Evolutionary conservation across 371 early-diverging fungal genomes (phyloP), one percentile per base, ranked within the genome.

Genomic region (Paramicrosporidium saccamoebae): DNA sequence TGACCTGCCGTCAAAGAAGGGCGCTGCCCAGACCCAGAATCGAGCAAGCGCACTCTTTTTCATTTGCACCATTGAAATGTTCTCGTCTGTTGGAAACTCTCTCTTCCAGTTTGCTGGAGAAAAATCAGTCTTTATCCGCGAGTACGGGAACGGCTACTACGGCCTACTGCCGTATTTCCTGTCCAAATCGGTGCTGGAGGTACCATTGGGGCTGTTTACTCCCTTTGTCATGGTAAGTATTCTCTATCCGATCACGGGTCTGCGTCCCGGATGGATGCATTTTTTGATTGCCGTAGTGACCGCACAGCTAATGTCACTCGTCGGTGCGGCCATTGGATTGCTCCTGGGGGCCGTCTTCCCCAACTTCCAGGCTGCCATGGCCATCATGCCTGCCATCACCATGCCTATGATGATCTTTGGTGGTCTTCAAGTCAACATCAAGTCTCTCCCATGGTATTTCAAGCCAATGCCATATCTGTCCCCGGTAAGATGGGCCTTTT

Each of bases 401-500:
- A 28, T 56, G 22, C 37, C 37, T 2, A 27, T 40, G 8, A 26
- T 50, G 33, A 36, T 50, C 16, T 56, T 58, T 32, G 38, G 44
- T 12, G 57, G 60, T 3, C 36, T 64, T 25, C 38, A 64, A 22
- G 52, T 61, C 30, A 66, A 61, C 36, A 35, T 39, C 5, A n/a
- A n/a, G n/a, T n/a, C n/a, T n/a, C n/a, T n/a, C n/a, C n/a, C n/a
- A n/a, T n/a, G n/a, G n/a, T n/a, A n/a, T n/a, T n/a, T n/a, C n/a
- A n/a, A n/a, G n/a, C n/a, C n/a, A n/a, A n/a, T n/a, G n/a, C n/a
- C n/a, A n/a, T n/a, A n/a, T n/a, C n/a, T n/a, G n/a, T n/a, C n/a
- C n/a, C n/a, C n/a, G n/a, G n/a, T n/a, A n/a, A n/a, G n/a, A n/a
- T n/a, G n/a, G n/a, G n/a, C n/a, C n/a, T n/a, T n/a, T n/a, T n/a